Evolutionary conservation across 2,329 filamentous ascomycete species (phyloP), one percentile per base, ranked within the genome.

Genomic region (Stachybotrys elegans): DNA sequence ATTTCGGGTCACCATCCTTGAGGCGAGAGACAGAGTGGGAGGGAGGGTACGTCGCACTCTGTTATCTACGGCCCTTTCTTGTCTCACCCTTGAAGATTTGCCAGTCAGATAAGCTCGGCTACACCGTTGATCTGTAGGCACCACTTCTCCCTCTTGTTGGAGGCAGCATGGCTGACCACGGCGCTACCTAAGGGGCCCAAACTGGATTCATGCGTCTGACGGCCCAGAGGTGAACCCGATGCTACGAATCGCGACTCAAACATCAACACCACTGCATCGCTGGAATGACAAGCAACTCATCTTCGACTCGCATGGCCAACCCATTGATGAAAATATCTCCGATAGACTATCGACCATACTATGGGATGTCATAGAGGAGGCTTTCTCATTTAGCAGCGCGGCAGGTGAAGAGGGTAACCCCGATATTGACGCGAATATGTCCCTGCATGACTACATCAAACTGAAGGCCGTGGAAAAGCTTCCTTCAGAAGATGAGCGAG

Each of bases 141-240:
- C n/a, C n/a, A n/a, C n/a, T n/a, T n/a, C n/a, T n/a, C n/a, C n/a
- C n/a, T n/a, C n/a, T n/a, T n/a, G n/a, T n/a, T n/a, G n/a, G n/a
- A n/a, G n/a, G n/a, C n/a, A n/a, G n/a, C n/a, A n/a, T n/a, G n/a
- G n/a, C n/a, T n/a, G n/a, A n/a, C n/a, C n/a, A n/a, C 69, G 42
- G 60, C 56, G 19, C 65, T 81, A 4, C 62, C 66, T 13, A 75
- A 73, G 76, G 23, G 86, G 86, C 1, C 83, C 85, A 14, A 90
- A 89, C 54, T 90, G 85, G 85, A 87, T 90, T 42, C 85, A 90
- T 48, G 85, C 85, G 25, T 86, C 83, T 6, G 69, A 78, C 1
- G 71, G 82, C 49, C 13, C 14, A n/a, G 7, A 34, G 13, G 13
- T 16, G 7, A 90, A 89, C 55, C 83, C 85, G 0, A 85, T 88